Evolutionary conservation across 2,329 filamentous ascomycete species (phyloP).

Genomic region (Xylariaceae sp.): DNA sequence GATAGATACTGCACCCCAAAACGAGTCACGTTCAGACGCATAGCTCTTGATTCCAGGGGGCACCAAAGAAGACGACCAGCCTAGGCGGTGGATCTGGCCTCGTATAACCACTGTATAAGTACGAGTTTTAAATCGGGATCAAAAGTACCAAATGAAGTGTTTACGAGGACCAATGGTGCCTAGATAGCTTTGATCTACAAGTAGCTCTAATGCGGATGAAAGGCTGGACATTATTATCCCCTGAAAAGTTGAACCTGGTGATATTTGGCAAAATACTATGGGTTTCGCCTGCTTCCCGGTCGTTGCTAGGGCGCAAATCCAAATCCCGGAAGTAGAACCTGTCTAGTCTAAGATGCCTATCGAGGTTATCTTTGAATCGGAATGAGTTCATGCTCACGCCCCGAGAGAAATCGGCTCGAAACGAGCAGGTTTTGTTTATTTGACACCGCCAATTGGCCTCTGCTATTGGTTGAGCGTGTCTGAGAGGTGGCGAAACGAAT

Average conservation of each 20-base stretch:
- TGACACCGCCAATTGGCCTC: not conserved
- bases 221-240: not conserved
- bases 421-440: slow-evolving; percentile 1
- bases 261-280: not conserved
- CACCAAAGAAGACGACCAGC: not conserved
- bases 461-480: slow-evolving; percentile 20
- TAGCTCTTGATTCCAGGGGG: not conserved
- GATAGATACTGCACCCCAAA: not conserved
- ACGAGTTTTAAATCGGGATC: not conserved
- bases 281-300: not conserved
- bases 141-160: too few species aligned
- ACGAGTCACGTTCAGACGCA: not conserved
- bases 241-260: not conserved
- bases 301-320: not conserved
- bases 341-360: not conserved
- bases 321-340: too few species aligned
- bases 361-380: not conserved
- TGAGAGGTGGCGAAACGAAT: slow-evolving; percentile 28
- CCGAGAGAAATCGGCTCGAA: not conserved
- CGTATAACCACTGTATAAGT: not conserved
- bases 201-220: too few species aligned
- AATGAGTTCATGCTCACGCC: not conserved
- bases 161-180: too few species aligned
- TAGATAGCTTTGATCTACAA: too few species aligned
- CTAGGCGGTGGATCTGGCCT: not conserved